Evolutionary conservation across 768 basidiomycete species (phyloP).

Genomic region (Russula virescens): DNA sequence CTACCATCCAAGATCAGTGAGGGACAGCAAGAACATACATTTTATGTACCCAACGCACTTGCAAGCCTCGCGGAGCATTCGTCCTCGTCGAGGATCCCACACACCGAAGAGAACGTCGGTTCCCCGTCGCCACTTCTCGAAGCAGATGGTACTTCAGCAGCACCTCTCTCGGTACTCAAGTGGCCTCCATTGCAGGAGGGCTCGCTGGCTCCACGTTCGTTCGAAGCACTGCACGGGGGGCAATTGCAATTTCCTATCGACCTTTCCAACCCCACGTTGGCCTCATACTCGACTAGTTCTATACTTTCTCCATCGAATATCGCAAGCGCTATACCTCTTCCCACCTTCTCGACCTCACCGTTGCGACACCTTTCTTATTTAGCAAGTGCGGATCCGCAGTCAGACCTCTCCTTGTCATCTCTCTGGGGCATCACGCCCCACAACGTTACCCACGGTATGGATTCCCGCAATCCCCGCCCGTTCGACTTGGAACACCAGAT

Average conservation of each 20-base stretch:
- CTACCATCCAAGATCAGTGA: not conserved
- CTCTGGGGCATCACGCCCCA: not conserved
- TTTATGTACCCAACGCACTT: not conserved
- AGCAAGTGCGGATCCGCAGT: not conserved
- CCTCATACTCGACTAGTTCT: not conserved
- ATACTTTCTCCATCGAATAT: not conserved
- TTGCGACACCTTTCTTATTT: conserved; percentile 2
- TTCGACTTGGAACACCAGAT: not conserved
- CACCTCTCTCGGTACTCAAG: not conserved
- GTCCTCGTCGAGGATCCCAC: no score
- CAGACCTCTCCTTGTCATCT: not conserved
- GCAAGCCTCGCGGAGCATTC: not conserved
- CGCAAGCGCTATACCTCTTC: not conserved
- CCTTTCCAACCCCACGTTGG: not conserved
- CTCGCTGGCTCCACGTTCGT: not conserved
- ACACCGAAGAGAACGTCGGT: no score
- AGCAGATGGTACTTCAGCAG: not conserved
- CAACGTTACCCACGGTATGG: no score
- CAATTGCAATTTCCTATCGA: not conserved
- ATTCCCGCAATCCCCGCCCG: no score
- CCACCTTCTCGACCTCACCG: not conserved
- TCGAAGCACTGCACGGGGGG: not conserved
- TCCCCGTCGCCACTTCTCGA: not conserved
- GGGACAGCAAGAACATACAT: not conserved
- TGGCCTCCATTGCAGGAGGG: not conserved